Conservation (phyloP, 805 yeast genomes). For the Metschnikowia kofuensis region DNA sequence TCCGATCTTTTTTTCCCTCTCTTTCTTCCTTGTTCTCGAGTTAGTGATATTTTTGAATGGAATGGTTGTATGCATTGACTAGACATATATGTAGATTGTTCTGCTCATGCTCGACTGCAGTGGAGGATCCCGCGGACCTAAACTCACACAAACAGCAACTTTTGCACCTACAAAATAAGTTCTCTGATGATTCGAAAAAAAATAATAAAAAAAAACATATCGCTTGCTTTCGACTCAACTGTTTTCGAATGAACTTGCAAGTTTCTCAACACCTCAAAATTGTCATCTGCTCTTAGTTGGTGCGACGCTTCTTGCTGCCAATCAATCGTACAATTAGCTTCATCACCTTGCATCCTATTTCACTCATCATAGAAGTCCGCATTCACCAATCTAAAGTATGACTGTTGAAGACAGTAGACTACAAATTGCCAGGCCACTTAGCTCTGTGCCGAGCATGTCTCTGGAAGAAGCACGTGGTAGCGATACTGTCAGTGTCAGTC, state of each 20-base stretch:
- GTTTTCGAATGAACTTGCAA: not conserved
- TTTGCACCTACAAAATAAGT: not conserved
- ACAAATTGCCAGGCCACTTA: not conserved
- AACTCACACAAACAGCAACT: slow-evolving; percentile 2
- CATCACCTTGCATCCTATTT: not conserved
- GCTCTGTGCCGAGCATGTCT: not conserved
- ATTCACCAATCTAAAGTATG: not conserved
- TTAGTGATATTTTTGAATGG: slow-evolving; percentile 3
- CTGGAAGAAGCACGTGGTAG: slow-evolving; percentile 1
- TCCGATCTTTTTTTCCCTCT: not conserved
- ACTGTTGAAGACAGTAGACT: not conserved
- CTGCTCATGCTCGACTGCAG: not conserved
- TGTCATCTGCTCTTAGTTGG: not conserved
- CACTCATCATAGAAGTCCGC: not conserved
- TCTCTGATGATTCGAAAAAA: too few relatives aligned
- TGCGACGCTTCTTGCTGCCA: slow-evolving; percentile 1
- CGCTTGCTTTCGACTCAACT: not conserved
- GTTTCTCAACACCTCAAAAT: not conserved
- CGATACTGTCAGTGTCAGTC: not conserved
- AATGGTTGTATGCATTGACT: not conserved
- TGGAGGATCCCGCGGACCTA: not conserved
- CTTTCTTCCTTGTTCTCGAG: not conserved
- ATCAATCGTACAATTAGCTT: not conserved
- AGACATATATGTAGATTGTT: not conserved
- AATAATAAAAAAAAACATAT: not conserved